phyloP scores from a whole-genome alignment of 2,329 filamentous ascomycete genomes.

The Xylaria polymorpha region DNA sequence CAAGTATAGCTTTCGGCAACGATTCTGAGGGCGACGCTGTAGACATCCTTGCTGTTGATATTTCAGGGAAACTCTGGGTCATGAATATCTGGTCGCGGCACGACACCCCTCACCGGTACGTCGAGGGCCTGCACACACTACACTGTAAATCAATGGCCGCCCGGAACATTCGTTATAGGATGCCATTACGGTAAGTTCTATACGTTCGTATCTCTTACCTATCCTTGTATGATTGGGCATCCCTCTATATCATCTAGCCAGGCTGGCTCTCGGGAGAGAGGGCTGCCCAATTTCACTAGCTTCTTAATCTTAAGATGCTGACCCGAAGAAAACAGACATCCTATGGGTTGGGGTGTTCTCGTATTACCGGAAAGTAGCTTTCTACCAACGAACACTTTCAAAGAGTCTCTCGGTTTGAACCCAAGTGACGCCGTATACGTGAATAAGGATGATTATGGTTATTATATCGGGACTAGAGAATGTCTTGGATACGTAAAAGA shows the following conservation, averaged over 20 bases:
- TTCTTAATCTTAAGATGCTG: slow-evolving; percentile 11
- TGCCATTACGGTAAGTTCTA: slow-evolving; percentile 12
- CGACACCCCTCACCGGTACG: slow-evolving; percentile 16
- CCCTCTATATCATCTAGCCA: background rate
- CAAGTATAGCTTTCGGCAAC: slow-evolving; percentile 64
- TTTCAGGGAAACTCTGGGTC: slow-evolving; percentile 61
- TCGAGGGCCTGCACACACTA: slow-evolving; percentile 38
- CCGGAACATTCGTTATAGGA: background rate
- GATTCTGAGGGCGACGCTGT: slow-evolving; percentile 60
- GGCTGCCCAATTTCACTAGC: background rate
- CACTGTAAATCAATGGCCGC: background rate
- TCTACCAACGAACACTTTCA: slow-evolving; percentile 46
- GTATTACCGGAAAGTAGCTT: slow-evolving; percentile 60
- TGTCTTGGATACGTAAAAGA: slow-evolving; percentile 41
- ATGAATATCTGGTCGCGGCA: slow-evolving; percentile 64
- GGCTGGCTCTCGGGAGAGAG: background rate
- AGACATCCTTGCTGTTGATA: slow-evolving; percentile 63
- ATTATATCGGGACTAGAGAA: slow-evolving; percentile 46
- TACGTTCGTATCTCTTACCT: background rate
- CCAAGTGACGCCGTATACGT: slow-evolving; percentile 41
- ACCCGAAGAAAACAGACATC: slow-evolving; percentile 26
- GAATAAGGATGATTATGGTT: slow-evolving; percentile 36
- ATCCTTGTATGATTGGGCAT: background rate
- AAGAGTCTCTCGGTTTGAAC: slow-evolving; percentile 50
- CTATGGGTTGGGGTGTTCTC: slow-evolving; percentile 62